Evolutionary conservation across 2,329 filamentous ascomycete species (phyloP).

Genomic region (Macrophomina tecta): DNA sequence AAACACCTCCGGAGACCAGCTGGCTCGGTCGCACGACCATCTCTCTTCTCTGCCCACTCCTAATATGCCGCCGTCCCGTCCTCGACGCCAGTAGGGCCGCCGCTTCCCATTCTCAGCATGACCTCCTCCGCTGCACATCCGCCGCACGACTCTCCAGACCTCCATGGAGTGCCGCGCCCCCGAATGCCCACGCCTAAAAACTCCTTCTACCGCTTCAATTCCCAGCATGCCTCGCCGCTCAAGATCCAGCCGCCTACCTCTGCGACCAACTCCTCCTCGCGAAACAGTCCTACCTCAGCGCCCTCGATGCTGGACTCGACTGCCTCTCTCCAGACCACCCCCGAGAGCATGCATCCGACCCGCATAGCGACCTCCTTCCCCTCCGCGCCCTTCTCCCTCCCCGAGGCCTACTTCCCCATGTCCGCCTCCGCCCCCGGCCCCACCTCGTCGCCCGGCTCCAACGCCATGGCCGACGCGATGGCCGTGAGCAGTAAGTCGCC

Average conservation of each 20-base stretch:
- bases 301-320: conserved; percentile 53
- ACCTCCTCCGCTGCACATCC: conserved; percentile 24
- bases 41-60: conserved; percentile 17
- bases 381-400: conserved; percentile 69
- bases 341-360: conserved; percentile 65
- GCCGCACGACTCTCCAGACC: conserved; percentile 27
- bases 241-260: conserved; percentile 26
- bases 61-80: conserved; percentile 29
- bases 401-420: conserved; percentile 67
- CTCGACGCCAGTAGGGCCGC: conserved; percentile 25
- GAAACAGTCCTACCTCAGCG: conserved; percentile 48
- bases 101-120: conserved; percentile 27
- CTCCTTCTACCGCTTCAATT: conserved; percentile 23
- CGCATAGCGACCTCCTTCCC: conserved; percentile 60
- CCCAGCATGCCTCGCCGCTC: conserved; percentile 21
- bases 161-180: conserved; percentile 25
- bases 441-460: conserved; percentile 62
- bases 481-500: conserved; percentile 64
- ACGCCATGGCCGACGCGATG: conserved; percentile 68
- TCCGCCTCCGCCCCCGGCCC: conserved; percentile 52
- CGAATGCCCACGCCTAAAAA: conserved; percentile 19
- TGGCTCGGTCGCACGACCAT: conserved; percentile 30
- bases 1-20: conserved; percentile 26
- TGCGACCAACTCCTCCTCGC: conserved; percentile 44
- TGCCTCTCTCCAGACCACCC: conserved; percentile 69